phyloP scores from a whole-genome alignment of 2,329 filamentous ascomycete species.

The Hypoxylon sp. region DNA sequence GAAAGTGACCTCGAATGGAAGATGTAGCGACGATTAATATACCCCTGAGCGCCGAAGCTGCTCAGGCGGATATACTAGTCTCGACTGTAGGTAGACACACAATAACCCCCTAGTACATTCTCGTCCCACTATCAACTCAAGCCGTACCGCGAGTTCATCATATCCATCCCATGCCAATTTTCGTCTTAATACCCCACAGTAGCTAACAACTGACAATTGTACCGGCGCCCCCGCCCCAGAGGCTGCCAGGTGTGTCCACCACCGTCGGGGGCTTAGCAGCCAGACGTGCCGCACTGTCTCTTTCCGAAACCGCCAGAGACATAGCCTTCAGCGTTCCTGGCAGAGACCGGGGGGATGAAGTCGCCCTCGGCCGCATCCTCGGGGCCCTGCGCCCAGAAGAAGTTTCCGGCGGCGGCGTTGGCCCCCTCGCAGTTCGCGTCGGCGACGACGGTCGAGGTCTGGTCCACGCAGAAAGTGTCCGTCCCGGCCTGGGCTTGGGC shows the following conservation, averaged over 20 bases:
- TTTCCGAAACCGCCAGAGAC: conserved; percentile 19
- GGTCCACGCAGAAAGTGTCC: conserved; percentile 18
- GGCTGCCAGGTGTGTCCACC: no score
- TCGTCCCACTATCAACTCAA: no score
- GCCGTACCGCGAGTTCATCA: no score
- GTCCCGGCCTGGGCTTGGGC: background rate
- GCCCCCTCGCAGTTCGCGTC: background rate
- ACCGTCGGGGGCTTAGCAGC: no score
- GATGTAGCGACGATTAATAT: background rate
- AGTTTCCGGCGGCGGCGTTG: background rate
- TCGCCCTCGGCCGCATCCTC: background rate
- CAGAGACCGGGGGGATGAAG: background rate
- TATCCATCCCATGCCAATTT: no score
- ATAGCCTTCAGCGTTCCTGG: background rate
- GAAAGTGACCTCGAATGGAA: background rate
- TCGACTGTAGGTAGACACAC: background rate
- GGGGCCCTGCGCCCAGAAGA: conserved; percentile 15
- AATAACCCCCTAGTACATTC: background rate
- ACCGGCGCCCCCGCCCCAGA: no score
- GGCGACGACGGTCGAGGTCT: conserved; percentile 7
- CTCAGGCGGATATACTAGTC: background rate
- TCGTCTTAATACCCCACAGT: no score
- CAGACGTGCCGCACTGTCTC: no score
- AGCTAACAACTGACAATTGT: background rate
- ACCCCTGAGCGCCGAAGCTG: background rate